A percentile compares a stretch with the other conserved stretches of the same genome.
Conservation (phyloP, 345 rosid species). For the Camelina sativa region DNA sequence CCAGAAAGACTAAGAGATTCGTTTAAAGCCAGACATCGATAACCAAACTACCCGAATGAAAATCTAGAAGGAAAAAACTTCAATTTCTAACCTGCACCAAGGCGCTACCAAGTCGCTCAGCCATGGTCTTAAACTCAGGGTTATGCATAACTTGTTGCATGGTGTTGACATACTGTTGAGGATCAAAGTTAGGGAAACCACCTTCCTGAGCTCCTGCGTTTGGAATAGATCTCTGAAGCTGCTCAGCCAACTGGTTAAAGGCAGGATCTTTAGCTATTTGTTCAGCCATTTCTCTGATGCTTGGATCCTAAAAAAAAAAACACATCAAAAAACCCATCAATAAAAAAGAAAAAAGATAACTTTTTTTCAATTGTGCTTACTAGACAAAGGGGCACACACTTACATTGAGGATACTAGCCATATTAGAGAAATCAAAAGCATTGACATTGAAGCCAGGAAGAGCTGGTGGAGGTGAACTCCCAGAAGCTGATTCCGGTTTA, state of each 20-base stretch:
- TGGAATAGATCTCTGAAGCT: constrained; percentile 80
- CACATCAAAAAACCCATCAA: constrained; percentile 28
- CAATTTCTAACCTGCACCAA: constrained; percentile 68
- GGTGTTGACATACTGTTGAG: constrained; percentile 75
- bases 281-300: constrained; percentile 89
- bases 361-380: background rate
- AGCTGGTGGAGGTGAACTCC: constrained; percentile 54
- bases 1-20: constrained; percentile 1
- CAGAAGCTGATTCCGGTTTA: constrained; percentile 60
- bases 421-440: constrained; percentile 91
- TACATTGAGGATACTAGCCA: constrained; percentile 85
- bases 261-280: constrained; percentile 95
- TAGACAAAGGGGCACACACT: constrained; percentile 10
- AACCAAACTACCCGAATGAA: background rate
- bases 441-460: constrained; percentile 54
- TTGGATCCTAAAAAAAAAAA: constrained; percentile 69
- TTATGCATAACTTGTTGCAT: constrained; percentile 99
- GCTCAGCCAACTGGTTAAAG: constrained; percentile 96
- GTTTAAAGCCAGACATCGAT: background rate
- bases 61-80: background rate
- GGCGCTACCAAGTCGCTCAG: constrained; percentile 89
- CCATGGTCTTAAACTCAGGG: constrained; percentile 95
- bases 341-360: background rate
- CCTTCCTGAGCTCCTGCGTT: constrained; percentile 58
- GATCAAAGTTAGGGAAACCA: constrained; percentile 66